A percentile compares a stretch with the other conserved stretches of the same genome.
Conservation (phyloP, 108 stramenopile species). For the Epithemia pelagica region DNA sequence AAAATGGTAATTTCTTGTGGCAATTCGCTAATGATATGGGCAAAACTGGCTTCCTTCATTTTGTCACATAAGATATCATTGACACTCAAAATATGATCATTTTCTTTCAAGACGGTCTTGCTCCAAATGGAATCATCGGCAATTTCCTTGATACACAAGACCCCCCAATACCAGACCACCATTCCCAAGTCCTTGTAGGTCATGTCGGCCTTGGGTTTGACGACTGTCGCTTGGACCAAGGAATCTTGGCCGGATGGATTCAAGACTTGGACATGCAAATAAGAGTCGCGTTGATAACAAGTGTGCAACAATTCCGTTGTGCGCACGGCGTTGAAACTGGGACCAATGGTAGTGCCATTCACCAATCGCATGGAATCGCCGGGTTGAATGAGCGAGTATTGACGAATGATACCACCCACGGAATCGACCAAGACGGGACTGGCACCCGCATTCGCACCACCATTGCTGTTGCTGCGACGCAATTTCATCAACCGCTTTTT, state of each 20-base stretch:
- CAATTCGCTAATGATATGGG: conserved; percentile 21
- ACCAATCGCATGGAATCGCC: conserved; percentile 28
- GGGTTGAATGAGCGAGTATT: conserved; percentile 15
- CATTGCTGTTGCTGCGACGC: neutral
- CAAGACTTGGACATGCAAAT: conserved; percentile 17
- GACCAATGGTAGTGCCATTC: conserved; percentile 10
- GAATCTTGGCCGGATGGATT: conserved; percentile 30
- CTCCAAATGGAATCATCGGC: conserved; percentile 24
- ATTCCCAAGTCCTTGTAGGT: conserved; percentile 37
- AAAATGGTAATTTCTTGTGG: conserved; percentile 31
- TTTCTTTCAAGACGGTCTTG: conserved; percentile 25
- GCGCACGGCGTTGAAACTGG: conserved; percentile 5
- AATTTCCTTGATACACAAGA: conserved; percentile 29
- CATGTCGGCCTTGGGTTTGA: conserved; percentile 41
- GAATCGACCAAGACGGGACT: neutral
- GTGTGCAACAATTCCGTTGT: conserved; percentile 21
- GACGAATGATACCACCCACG: conserved; percentile 2
- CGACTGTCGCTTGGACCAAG: conserved; percentile 35
- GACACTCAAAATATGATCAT: conserved; percentile 33
- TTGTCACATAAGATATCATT: conserved; percentile 37
- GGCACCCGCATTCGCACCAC: neutral
- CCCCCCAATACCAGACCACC: conserved; percentile 38
- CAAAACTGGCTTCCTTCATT: conserved; percentile 23
- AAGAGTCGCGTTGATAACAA: conserved; percentile 18
- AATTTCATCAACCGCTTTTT: neutral